Evolutionary conservation across 768 basidiomycete genomes (phyloP).

Genomic region (Xerocomus spinulosus): DNA sequence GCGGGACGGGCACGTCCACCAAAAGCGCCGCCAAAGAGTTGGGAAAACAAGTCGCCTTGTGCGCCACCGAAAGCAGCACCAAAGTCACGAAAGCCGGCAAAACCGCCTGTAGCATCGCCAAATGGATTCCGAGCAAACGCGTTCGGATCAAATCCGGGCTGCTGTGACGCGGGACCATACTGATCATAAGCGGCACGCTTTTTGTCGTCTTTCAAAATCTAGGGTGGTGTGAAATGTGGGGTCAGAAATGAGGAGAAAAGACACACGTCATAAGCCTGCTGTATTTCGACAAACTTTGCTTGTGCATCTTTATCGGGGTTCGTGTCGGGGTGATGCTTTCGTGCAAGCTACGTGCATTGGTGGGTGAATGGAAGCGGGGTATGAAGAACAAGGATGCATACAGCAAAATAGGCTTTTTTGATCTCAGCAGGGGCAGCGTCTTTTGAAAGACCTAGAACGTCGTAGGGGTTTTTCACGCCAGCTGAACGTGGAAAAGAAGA

Average conservation of each 20-base stretch:
- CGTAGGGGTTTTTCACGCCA: conserved; percentile 80
- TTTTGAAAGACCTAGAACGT: conserved; percentile 81
- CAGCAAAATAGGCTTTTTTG: conserved; percentile 96
- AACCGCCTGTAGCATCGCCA: conserved; percentile 50
- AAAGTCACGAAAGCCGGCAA: conserved; percentile 71
- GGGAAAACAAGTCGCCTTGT: conserved; percentile 73
- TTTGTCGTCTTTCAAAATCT: conserved; percentile 93
- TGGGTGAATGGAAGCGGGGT: conserved; percentile 13
- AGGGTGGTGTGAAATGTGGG: conserved; percentile 16
- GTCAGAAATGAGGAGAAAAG: conserved; percentile 11
- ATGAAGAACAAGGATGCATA: conserved; percentile 36
- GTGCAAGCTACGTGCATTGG: conserved; percentile 70
- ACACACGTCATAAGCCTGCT: conserved; percentile 92
- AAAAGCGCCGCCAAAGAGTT: conserved; percentile 71
- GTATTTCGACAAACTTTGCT: conserved; percentile 94
- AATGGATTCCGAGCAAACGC: conserved; percentile 61
- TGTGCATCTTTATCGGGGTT: conserved; percentile 89
- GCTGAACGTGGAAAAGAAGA: conserved; percentile 48
- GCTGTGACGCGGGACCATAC: conserved; percentile 88
- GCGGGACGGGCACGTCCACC: conserved; percentile 44
- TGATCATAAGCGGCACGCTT: conserved; percentile 89
- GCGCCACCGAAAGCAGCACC: conserved; percentile 51
- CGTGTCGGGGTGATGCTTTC: conserved; percentile 97
- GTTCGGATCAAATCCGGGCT: conserved; percentile 91
- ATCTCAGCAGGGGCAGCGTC: conserved; percentile 85